phyloP scores from a whole-genome alignment of 257 asterid genomes.

The Schizonepeta tenuifolia region DNA sequence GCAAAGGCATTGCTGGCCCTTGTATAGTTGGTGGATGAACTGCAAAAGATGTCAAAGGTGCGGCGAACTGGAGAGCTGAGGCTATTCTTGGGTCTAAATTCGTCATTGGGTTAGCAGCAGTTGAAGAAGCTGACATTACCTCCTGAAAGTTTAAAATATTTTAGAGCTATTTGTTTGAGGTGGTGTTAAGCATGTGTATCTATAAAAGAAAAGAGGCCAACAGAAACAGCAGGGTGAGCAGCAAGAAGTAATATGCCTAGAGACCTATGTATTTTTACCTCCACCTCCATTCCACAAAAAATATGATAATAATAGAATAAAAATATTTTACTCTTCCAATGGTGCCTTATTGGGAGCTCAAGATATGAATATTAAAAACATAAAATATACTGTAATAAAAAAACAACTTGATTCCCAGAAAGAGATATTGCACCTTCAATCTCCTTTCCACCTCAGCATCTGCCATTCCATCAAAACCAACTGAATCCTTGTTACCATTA shows the following conservation, averaged over 20 bases:
- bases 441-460: slow-evolving; percentile 90
- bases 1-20: slow-evolving; percentile 58
- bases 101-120: slow-evolving; percentile 48
- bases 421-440: slow-evolving; percentile 63
- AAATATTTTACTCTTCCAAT: not conserved
- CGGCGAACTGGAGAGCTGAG: slow-evolving; percentile 55
- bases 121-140: slow-evolving; percentile 63
- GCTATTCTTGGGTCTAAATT: slow-evolving; percentile 67
- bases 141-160: slow-evolving; percentile 56
- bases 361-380: slow-evolving; percentile 24
- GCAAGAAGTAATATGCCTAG: slow-evolving; percentile 2
- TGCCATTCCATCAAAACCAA: slow-evolving; percentile 82
- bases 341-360: slow-evolving; percentile 5
- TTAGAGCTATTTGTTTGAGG: not conserved
- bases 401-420: not conserved
- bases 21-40: slow-evolving; percentile 54
- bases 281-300: not conserved
- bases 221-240: not conserved
- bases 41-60: slow-evolving; percentile 57
- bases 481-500: slow-evolving; percentile 71
- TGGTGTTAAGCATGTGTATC: not conserved
- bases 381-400: not conserved
- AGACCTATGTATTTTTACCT: slow-evolving; percentile 6
- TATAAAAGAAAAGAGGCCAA: slow-evolving; percentile 12
- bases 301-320: not conserved